Conservation (phyloP, 495 filamentous ascomycete species). For the Xanthoparmelia taractica region DNA sequence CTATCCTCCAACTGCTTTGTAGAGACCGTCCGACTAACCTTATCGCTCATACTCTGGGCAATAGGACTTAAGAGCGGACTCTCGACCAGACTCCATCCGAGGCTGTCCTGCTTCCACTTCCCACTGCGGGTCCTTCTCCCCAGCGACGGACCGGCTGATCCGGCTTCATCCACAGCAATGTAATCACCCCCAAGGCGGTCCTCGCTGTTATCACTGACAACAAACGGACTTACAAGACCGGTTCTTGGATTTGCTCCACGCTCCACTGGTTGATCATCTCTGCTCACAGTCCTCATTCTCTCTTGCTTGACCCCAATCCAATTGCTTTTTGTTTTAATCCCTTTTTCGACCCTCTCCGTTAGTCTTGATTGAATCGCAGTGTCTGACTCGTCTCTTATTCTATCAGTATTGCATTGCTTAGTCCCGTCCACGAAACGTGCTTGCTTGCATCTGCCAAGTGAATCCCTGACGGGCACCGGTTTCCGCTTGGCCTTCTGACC, state of each 20-base stretch:
- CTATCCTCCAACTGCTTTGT: slow-evolving; percentile 39
- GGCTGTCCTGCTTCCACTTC: slow-evolving; percentile 25
- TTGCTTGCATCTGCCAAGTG: slow-evolving; percentile 3
- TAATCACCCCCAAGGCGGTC: slow-evolving; percentile 20
- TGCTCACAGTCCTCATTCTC: slow-evolving; percentile 18
- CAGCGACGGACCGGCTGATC: slow-evolving; percentile 7
- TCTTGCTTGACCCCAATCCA: neutral
- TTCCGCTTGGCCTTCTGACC: slow-evolving; percentile 5
- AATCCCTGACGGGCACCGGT: neutral
- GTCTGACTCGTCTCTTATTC: neutral
- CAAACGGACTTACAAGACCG: slow-evolving; percentile 28
- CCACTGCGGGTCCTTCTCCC: slow-evolving; percentile 26
- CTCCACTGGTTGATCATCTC: slow-evolving; percentile 23
- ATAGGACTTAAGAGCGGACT: slow-evolving; percentile 31
- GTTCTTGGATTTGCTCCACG: slow-evolving; percentile 30
- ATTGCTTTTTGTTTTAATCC: neutral
- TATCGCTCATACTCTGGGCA: slow-evolving; percentile 6
- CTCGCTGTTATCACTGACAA: slow-evolving; percentile 22
- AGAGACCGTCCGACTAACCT: slow-evolving; percentile 31
- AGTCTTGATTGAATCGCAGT: neutral
- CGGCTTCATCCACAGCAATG: slow-evolving; percentile 10
- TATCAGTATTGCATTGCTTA: slow-evolving; percentile 4
- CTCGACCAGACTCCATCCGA: slow-evolving; percentile 25
- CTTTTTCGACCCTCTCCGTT: slow-evolving; percentile 3
- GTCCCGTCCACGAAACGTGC: neutral